Evolutionary conservation across 2,329 filamentous ascomycete species (phyloP).

Genomic region (Pyricularia grisea): DNA sequence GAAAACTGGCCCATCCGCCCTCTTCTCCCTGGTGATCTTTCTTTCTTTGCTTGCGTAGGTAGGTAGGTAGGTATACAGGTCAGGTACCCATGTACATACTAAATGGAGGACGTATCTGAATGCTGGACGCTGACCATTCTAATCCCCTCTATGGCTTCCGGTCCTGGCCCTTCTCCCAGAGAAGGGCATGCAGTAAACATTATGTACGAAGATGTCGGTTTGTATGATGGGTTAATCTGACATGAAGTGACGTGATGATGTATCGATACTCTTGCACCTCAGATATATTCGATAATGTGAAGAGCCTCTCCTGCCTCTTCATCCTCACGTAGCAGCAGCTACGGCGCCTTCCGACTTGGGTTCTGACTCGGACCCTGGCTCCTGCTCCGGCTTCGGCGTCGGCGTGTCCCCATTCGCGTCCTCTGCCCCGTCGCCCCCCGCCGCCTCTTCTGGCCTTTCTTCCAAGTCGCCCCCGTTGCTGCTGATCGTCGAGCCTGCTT

Average conservation of each 20-base stretch:
- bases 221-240: neutral
- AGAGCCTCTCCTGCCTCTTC: neutral
- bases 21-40: neutral
- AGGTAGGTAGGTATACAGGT: neutral
- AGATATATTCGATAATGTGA: neutral
- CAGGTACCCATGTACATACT: neutral
- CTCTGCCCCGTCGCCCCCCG: conserved; percentile 9
- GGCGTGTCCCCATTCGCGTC: conserved; percentile 10
- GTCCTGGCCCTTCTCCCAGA: neutral
- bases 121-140: neutral
- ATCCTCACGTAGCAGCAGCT: conserved; percentile 1
- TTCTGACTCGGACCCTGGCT: conserved; percentile 8
- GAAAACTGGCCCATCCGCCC: neutral
- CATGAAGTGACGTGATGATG: neutral
- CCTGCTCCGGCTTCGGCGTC: conserved; percentile 10
- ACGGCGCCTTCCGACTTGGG: conserved; percentile 9
- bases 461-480: conserved; percentile 43
- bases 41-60: neutral
- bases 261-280: neutral
- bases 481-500: conserved; percentile 30
- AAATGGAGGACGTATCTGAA: neutral
- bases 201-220: conserved; percentile 1
- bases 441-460: conserved; percentile 11
- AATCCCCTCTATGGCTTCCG: neutral
- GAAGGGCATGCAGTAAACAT: conserved; percentile 3